Base-by-base conservation (phyloP, 768 basidiomycete species). In the Rhodotorula kratochvilovae region DNA sequence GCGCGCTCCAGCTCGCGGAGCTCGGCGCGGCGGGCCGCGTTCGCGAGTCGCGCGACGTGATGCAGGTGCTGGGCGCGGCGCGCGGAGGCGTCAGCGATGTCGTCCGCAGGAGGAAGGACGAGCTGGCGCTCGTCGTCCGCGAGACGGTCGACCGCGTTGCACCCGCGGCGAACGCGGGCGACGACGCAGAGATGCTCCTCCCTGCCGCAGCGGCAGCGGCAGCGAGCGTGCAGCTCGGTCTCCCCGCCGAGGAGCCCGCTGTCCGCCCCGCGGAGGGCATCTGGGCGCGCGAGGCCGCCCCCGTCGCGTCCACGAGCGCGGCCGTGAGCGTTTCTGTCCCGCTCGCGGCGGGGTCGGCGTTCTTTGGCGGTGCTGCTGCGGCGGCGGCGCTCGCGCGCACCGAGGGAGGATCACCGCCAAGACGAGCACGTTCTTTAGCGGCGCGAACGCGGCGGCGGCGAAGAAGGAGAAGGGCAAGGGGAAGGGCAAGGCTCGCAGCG, bases 11-110 rank as follows among this genome's bases (percentile, higher is more conserved):
- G n/a, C 81, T 90, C 5, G 81, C 91, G 29, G 70, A 71, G 58
- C 29, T 36, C 2, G 65, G 42, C 6, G 36, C 43, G 31, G 43
- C 8, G 85, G 86, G 68, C 82, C 83, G 61, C 83, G 86, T 36
- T 15, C 86, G 84, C 71, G 90, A 90, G 77, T 81, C 91, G 51
- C 80, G 88, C 48, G 84, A 85, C 50, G 83, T 85, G n/a, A 85
- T 75, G 55, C 61, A 59, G 39, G 36, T 56, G 5, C 36, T 75
- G 0, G 70, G 70, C 5, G 53, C 36, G 8, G 53, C 62, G 10
- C 42, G 65, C 43, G 73, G 73, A 3, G 67, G 67, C 2, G 70
- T 71, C 13, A 68, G 73, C 45, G 73, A 75, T 39, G 43, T 75
- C 10, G 67, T 67, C 29, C 62, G 73, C 51, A 48, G 39, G 63